Evolutionary conservation across 2,329 filamentous ascomycete genomes (phyloP).

Genomic region (Colletotrichum sp.): DNA sequence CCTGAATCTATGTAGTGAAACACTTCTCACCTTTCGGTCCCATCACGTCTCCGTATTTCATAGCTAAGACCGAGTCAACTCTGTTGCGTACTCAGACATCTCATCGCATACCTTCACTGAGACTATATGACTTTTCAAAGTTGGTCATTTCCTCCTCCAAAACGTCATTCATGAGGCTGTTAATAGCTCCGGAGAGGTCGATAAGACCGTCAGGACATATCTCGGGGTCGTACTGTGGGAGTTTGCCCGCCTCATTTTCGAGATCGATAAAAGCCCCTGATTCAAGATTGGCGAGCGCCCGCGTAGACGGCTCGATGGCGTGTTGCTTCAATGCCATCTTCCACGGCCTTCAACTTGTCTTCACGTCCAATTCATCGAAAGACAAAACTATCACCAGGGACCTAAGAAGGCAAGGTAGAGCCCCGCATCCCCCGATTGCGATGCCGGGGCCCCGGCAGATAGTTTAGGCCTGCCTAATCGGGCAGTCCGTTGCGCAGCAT

Average conservation of each 20-base stretch:
- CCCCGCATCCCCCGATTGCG: not conserved
- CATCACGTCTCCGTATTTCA: not conserved
- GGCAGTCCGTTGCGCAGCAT: not conserved
- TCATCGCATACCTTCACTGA: not conserved
- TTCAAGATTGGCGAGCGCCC: not conserved
- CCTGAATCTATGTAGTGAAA: not conserved
- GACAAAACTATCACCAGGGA: not conserved
- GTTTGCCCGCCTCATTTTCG: not conserved
- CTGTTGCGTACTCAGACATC: not conserved
- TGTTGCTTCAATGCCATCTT: not conserved
- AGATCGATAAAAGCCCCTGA: not conserved
- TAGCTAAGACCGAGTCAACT: not conserved
- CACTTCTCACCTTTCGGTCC: not conserved
- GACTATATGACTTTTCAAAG: not conserved
- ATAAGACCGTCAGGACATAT: not conserved
- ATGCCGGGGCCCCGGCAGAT: not conserved
- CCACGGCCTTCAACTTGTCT: not conserved
- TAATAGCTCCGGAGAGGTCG: not conserved
- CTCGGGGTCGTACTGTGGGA: not conserved
- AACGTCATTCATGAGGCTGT: not conserved
- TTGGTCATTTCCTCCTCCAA: not conserved
- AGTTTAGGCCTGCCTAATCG: not conserved
- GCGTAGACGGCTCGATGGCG: not conserved
- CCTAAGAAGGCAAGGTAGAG: not conserved
- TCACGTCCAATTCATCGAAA: rapidly evolving